Evolutionary conservation across 371 early-diverging fungal genomes (phyloP).

Genomic region (Cokeromyces recurvatus): DNA sequence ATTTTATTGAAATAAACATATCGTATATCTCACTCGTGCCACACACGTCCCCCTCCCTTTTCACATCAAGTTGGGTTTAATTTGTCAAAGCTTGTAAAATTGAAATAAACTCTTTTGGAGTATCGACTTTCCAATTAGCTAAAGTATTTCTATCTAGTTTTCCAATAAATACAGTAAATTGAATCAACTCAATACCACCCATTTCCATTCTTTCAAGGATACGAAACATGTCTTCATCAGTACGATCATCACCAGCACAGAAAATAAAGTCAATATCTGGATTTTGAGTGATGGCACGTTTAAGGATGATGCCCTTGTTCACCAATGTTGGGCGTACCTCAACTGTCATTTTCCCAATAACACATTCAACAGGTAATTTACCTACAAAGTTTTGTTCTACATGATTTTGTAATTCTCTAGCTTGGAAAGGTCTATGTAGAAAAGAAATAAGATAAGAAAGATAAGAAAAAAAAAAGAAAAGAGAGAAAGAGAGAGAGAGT

Average conservation of each 20-base stretch:
- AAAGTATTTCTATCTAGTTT: slow-evolving; percentile 70
- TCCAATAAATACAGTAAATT: slow-evolving; percentile 69
- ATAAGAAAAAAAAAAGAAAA: not conserved
- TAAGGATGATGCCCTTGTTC: slow-evolving; percentile 89
- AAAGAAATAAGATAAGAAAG: not conserved
- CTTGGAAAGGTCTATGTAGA: slow-evolving; percentile 54
- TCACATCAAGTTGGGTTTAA: too few relatives aligned
- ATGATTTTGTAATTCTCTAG: slow-evolving; percentile 85
- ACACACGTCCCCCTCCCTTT: too few relatives aligned
- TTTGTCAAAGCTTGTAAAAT: slow-evolving; percentile 2
- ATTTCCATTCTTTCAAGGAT: slow-evolving; percentile 38
- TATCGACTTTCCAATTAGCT: slow-evolving; percentile 73
- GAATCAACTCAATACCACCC: slow-evolving; percentile 10
- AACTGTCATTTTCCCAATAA: slow-evolving; percentile 90
- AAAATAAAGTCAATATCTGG: slow-evolving; percentile 77
- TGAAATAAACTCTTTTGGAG: slow-evolving; percentile 38
- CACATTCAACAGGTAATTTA: slow-evolving; percentile 85
- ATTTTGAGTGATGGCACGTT: slow-evolving; percentile 51
- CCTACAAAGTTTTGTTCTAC: slow-evolving; percentile 71
- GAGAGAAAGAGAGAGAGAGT: too few relatives aligned
- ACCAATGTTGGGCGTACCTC: slow-evolving; percentile 76
- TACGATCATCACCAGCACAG: slow-evolving; percentile 93
- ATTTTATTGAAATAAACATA: not conserved
- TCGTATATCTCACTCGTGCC: too few relatives aligned
- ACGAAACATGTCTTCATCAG: slow-evolving; percentile 95